Conservation (phyloP, 2,329 filamentous ascomycete genomes). For the Pseudogymnoascus sp. region DNA sequence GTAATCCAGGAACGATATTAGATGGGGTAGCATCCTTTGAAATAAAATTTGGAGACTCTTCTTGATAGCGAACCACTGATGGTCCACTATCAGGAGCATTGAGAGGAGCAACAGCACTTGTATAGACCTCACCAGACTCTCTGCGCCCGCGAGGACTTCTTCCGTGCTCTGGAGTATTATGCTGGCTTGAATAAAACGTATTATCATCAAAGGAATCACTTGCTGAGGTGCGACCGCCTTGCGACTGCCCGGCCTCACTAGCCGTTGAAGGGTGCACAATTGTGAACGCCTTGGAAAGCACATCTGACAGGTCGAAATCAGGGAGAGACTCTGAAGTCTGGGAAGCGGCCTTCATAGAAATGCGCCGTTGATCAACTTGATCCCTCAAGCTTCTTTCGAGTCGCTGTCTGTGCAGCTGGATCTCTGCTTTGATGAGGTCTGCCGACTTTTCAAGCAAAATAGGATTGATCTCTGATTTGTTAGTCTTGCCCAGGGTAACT, state of each 20-base stretch:
- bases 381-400: slow-evolving; percentile 71
- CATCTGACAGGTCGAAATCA: slow-evolving; percentile 63
- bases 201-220: slow-evolving; percentile 87
- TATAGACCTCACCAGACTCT: slow-evolving; percentile 19
- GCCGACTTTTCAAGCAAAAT: slow-evolving; percentile 81
- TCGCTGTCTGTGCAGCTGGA: slow-evolving; percentile 69
- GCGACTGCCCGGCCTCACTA: slow-evolving; percentile 46
- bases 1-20: slow-evolving; percentile 11
- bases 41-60: slow-evolving; percentile 19
- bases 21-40: slow-evolving; percentile 24
- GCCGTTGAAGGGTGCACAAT: slow-evolving; percentile 58
- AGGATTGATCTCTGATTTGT: slow-evolving; percentile 65
- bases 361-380: slow-evolving; percentile 58
- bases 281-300: slow-evolving; percentile 61
- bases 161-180: slow-evolving; percentile 61
- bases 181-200: slow-evolving; percentile 91
- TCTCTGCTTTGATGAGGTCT: slow-evolving; percentile 71
- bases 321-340: slow-evolving; percentile 44
- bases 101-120: slow-evolving; percentile 18
- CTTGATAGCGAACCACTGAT: slow-evolving; percentile 14
- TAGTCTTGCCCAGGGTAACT: slow-evolving; percentile 28
- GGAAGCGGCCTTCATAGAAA: slow-evolving; percentile 33
- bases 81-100: slow-evolving; percentile 9
- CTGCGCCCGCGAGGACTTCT: slow-evolving; percentile 28
- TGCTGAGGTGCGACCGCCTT: slow-evolving; percentile 50